phyloP scores from a whole-genome alignment of 352 stramenopile genomes.

The Nothophytophthora sp. region DNA sequence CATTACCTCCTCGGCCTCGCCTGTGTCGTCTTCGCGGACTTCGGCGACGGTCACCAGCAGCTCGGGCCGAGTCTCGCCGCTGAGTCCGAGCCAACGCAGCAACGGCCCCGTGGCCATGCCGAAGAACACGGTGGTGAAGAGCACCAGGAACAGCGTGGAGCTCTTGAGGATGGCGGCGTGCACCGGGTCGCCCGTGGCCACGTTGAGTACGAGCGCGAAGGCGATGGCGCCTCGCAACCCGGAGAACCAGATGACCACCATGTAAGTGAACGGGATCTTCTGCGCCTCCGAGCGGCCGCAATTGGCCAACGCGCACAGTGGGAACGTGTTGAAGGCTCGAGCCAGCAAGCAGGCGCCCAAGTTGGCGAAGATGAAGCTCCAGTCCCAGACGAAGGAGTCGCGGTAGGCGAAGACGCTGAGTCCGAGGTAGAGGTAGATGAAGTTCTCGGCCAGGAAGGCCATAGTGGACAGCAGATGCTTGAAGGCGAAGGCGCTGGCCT shows the following conservation, averaged over 20 bases:
- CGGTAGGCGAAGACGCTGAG: conserved; percentile 72
- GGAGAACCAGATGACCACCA: conserved; percentile 92
- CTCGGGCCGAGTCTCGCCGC: conserved; percentile 11
- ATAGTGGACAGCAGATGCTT: conserved; percentile 63
- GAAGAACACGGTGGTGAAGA: conserved; percentile 70
- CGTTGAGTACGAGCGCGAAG: conserved; percentile 88
- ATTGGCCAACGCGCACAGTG: conserved; percentile 67
- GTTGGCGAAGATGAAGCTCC: conserved; percentile 59
- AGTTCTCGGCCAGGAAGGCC: conserved; percentile 72
- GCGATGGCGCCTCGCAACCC: conserved; percentile 93
- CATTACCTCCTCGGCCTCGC: conserved; percentile 19
- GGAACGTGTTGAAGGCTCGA: conserved; percentile 71
- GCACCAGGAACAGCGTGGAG: conserved; percentile 61
- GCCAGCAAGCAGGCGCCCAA: conserved; percentile 48
- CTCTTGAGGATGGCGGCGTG: conserved; percentile 67
- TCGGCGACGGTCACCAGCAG: conserved; percentile 2
- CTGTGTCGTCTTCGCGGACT: conserved; percentile 6
- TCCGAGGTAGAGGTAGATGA: conserved; percentile 74
- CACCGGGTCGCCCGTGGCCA: conserved; percentile 34
- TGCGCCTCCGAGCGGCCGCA: conserved; percentile 26
- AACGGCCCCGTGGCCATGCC: conserved; percentile 46
- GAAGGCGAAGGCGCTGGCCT: conserved; percentile 54
- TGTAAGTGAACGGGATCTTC: conserved; percentile 64
- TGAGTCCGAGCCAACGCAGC: conserved; percentile 32
- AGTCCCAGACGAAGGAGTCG: conserved; percentile 65